Base-by-base conservation (phyloP, 805 yeast species). In the Suhomyces sp. region DNA sequence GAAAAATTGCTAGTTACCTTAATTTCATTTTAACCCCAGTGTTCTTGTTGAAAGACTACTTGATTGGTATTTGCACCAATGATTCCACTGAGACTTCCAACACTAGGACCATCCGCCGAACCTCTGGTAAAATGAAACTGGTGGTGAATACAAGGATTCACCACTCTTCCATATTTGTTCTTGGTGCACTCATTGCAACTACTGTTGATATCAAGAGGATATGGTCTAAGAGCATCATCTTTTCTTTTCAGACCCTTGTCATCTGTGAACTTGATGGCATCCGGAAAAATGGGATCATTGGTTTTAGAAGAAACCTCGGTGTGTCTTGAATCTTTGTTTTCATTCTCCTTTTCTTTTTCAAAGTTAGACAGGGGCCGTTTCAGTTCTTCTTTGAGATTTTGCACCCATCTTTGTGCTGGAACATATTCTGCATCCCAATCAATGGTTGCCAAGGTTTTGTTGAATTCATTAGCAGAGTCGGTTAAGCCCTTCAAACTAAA, bases 401-500 rank as follows among this genome's bases (percentile, higher is more conserved):
- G 31, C 31, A 28, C 31, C 31, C 31, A 28, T 28, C 20, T 28
- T 4, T 4, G 19, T 12, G 31, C 19, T 11, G 15, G 17, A n/a
- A 13, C 25, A 18, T 13, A 17, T 6, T 31, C 37, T 11, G 28
- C 28, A 4, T 40, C 38, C 43, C 43, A 40, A 6, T 36, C 40
- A 11, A 29, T 28, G 6, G 33, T 21, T n/a, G 9, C 14, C 12
- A 39, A 25, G 9, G 26, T 14, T 10, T 30, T 28, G 11, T 12
- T 24, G 18, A 33, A 39, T 11, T 29, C 40, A n/a, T 15, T 19
- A 7, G 38, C 17, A 12, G 36, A 28, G 4, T 27, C 30, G 4
- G 19, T 15, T 17, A 37, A n/a, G 11, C 50, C 53, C 8, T 53
- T 36, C 4, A 61, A 49, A 11, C 50, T 45, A n/a, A 48, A 42